A percentile compares a stretch with the other conserved stretches of the same genome.
phyloP scores from a whole-genome alignment of 1,139 yeast species.

The Candida mesenterica region DNA sequence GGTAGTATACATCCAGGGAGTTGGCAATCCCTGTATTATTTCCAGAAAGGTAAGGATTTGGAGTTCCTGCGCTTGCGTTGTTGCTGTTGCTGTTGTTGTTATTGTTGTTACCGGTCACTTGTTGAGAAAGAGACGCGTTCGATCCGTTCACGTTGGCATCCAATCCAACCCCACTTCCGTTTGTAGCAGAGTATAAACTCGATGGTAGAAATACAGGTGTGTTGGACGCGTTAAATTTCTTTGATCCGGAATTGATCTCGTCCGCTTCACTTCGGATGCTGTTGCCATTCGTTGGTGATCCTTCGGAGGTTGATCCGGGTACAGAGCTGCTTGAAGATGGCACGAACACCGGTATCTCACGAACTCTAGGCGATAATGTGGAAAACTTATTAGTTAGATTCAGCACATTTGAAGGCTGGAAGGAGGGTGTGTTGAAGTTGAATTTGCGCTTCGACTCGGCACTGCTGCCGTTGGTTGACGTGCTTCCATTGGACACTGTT shows the following conservation, averaged over 20 bases:
- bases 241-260: slow-evolving; percentile 7
- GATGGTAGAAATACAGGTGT: slow-evolving; percentile 33
- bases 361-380: slow-evolving; percentile 52
- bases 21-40: slow-evolving; percentile 10
- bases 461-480: neutral
- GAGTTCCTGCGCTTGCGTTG: slow-evolving; percentile 4
- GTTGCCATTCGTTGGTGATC: slow-evolving; percentile 7
- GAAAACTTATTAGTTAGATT: slow-evolving; percentile 42
- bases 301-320: slow-evolving; percentile 1
- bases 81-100: slow-evolving; percentile 9
- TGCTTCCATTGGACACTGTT: neutral
- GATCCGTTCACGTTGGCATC: slow-evolving; percentile 6
- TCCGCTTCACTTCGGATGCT: slow-evolving; percentile 1
- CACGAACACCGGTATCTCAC: slow-evolving; percentile 55
- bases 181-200: slow-evolving; percentile 7
- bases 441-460: slow-evolving; percentile 41
- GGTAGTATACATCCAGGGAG: slow-evolving; percentile 21
- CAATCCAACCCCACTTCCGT: slow-evolving; percentile 5
- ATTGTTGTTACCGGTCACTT: slow-evolving; percentile 4
- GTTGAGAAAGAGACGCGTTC: slow-evolving; percentile 7
- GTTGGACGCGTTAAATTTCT: slow-evolving; percentile 28
- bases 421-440: slow-evolving; percentile 64
- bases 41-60: slow-evolving; percentile 22
- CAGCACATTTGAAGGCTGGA: slow-evolving; percentile 47
- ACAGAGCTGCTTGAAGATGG: slow-evolving; percentile 30